Conservation (phyloP, 805 yeast genomes). For the Cyberlindnera xishuangbannaensis region DNA sequence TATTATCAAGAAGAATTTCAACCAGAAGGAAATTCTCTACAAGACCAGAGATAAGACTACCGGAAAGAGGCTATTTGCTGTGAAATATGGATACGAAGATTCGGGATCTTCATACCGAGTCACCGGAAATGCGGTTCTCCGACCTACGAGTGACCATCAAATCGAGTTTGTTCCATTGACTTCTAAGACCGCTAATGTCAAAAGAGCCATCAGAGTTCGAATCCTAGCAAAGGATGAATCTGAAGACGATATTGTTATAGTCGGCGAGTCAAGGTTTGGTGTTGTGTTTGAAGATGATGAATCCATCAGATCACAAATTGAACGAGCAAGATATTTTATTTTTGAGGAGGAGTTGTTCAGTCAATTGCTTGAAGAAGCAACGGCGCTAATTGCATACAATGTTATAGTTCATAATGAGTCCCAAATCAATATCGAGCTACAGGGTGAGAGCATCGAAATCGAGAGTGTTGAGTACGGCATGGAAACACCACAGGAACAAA, state of each 20-base stretch:
- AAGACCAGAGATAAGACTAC: slow-evolving; percentile 55
- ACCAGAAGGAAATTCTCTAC: slow-evolving; percentile 54
- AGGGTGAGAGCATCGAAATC: slow-evolving; percentile 64
- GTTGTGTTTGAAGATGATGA: slow-evolving; percentile 20
- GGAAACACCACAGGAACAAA: slow-evolving; percentile 27
- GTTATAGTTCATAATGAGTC: slow-evolving; percentile 60
- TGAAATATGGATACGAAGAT: slow-evolving; percentile 88
- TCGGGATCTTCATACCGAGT: slow-evolving; percentile 70
- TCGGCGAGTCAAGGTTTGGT: slow-evolving; percentile 46
- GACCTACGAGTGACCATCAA: slow-evolving; percentile 36
- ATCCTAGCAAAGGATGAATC: slow-evolving; percentile 49
- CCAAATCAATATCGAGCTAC: slow-evolving; percentile 58
- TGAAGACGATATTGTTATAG: slow-evolving; percentile 44
- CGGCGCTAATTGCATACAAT: slow-evolving; percentile 58
- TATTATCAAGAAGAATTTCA: slow-evolving; percentile 27
- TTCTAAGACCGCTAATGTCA: slow-evolving; percentile 31
- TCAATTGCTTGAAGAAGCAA: slow-evolving; percentile 73
- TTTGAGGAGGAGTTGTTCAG: slow-evolving; percentile 88
- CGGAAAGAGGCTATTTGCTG: slow-evolving; percentile 55
- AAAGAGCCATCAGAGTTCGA: slow-evolving; percentile 53
- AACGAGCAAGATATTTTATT: slow-evolving; percentile 62
- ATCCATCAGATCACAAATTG: slow-evolving; percentile 50
- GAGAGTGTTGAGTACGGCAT: slow-evolving; percentile 48
- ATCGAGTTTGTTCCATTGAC: slow-evolving; percentile 37
- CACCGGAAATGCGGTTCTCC: slow-evolving; percentile 69